These are phyloP conservation scores for Diddensiella santjacobensis DNA, from an alignment of 805 yeast genomes.

Conservation along the genomic window DNA sequence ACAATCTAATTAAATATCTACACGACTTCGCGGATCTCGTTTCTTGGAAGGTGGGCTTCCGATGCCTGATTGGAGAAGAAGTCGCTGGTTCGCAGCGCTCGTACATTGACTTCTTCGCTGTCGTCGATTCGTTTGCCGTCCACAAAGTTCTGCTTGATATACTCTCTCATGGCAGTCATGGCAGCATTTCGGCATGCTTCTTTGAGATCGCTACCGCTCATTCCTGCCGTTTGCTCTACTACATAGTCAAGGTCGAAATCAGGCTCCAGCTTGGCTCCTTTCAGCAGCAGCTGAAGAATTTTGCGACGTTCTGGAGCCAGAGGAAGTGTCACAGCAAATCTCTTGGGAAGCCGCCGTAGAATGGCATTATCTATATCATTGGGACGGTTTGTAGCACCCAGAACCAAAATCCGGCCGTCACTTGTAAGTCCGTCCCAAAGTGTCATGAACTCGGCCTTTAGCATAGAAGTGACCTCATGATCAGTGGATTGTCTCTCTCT, in stretches of 20 bases:
- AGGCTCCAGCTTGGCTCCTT: conserved; percentile 58
- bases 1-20: no score
- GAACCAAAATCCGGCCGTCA: conserved; percentile 73
- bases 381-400: conserved; percentile 94
- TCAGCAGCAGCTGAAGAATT: conserved; percentile 65
- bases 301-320: conserved; percentile 59
- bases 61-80: conserved; percentile 46
- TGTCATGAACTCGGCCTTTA: conserved; percentile 96
- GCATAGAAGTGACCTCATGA: conserved; percentile 92
- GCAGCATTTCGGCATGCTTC: conserved; percentile 95
- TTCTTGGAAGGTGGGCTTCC: conserved; percentile 37
- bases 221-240: conserved; percentile 63
- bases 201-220: conserved; percentile 87
- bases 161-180: conserved; percentile 81
- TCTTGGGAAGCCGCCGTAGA: conserved; percentile 87
- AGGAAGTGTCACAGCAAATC: conserved; percentile 77
- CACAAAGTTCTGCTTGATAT: conserved; percentile 56
- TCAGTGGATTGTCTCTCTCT: conserved; percentile 80
- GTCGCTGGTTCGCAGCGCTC: conserved; percentile 64
- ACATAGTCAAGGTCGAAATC: conserved; percentile 59
- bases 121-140: conserved; percentile 35
- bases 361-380: conserved; percentile 90
- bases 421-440: conserved; percentile 91
- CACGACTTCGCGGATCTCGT: conserved; percentile 15
- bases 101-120: conserved; percentile 42